A percentile compares a stretch with the other conserved stretches of the same genome.
These are phyloP conservation scores for Solanum paucissectum DNA, from an alignment of 257 asterid species.

Conservation along the genomic window DNA sequence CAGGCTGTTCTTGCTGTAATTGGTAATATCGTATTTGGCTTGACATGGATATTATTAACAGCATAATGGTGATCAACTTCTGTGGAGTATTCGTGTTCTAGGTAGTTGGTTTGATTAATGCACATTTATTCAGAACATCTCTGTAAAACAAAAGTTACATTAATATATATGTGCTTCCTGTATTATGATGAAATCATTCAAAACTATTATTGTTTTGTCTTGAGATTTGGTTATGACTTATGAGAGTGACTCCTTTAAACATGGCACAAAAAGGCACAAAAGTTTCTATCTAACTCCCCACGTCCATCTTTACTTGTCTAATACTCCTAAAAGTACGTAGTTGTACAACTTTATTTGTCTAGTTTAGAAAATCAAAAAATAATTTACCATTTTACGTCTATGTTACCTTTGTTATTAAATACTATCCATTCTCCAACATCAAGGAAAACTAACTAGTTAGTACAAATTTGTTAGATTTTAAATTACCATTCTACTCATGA, in stretches of 20 bases:
- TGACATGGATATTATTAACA: conserved; percentile 11
- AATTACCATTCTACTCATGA: neutral
- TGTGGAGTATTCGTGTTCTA: neutral
- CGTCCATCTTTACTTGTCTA: neutral
- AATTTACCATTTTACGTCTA: too few relatives aligned
- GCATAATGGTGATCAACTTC: neutral
- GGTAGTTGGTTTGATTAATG: neutral
- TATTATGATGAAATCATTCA: neutral
- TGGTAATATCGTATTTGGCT: conserved; percentile 45
- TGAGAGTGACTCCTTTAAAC: neutral
- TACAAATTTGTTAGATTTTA: neutral
- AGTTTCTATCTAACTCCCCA: neutral
- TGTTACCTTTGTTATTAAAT: neutral
- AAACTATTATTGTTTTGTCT: neutral
- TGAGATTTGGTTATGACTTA: neutral
- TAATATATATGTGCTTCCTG: neutral
- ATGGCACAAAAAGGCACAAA: neutral
- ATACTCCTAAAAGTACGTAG: neutral
- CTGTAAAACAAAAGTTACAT: neutral
- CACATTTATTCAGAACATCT: neutral
- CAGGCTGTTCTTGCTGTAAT: conserved; percentile 70
- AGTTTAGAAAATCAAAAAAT: too few relatives aligned
- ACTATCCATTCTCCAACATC: neutral
- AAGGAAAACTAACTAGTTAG: neutral
- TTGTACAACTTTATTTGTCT: neutral